phyloP scores from a whole-genome alignment of 1,139 yeast genomes.

The Diutina catenulata region DNA sequence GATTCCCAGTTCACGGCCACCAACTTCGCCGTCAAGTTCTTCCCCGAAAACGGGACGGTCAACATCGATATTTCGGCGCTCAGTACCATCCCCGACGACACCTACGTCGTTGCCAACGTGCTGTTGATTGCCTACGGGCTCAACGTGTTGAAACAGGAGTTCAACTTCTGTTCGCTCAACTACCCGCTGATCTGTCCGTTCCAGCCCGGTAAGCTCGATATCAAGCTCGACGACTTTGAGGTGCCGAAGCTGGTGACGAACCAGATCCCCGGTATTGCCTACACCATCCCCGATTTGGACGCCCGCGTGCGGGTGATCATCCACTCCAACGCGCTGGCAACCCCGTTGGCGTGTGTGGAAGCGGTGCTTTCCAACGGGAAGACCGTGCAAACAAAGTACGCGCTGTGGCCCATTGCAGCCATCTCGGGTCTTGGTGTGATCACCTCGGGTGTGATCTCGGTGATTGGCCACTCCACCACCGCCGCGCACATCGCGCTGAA shows the following conservation, averaged over 20 bases:
- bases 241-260: conserved; percentile 20
- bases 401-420: conserved; percentile 95
- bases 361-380: conserved; percentile 81
- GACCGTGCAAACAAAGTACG: conserved; percentile 89
- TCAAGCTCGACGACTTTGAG: conserved; percentile 29
- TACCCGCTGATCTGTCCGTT: conserved; percentile 65
- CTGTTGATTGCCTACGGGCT: conserved; percentile 80
- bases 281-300: conserved; percentile 86
- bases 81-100: conserved; percentile 51
- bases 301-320: conserved; percentile 76
- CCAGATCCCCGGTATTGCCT: conserved; percentile 72
- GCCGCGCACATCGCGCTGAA: conserved; percentile 97
- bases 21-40: conserved; percentile 52
- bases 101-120: conserved; percentile 56
- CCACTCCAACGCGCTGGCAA: conserved; percentile 32
- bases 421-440: conserved; percentile 79
- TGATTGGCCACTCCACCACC: conserved; percentile 81
- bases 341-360: conserved; percentile 81
- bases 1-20: conserved; percentile 5
- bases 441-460: conserved; percentile 78
- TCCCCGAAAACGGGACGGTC: conserved; percentile 52
- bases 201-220: conserved; percentile 75
- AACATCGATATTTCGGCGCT: conserved; percentile 64
- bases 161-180: conserved; percentile 54
- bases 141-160: conserved; percentile 38